Evolutionary conservation across 2,329 filamentous ascomycete genomes (phyloP).

Genomic region (Epichloe brachyelytri): DNA sequence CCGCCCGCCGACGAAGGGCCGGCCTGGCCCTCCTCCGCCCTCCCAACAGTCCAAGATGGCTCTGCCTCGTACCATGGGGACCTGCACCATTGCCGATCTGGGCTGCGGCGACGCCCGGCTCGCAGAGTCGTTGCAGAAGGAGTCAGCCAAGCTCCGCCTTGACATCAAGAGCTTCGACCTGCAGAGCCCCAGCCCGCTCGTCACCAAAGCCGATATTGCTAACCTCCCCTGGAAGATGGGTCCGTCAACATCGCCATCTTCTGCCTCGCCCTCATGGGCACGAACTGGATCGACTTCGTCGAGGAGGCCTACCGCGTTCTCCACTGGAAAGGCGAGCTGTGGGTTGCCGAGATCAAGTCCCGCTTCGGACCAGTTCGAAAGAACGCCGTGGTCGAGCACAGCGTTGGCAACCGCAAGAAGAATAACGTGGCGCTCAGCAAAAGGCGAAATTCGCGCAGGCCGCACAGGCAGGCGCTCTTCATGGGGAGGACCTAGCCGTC

Average conservation of each 20-base stretch:
- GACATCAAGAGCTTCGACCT: slow-evolving; percentile 79
- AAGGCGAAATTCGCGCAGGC: slow-evolving; percentile 29
- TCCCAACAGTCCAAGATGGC: slow-evolving; percentile 25
- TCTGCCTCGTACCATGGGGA: slow-evolving; percentile 59
- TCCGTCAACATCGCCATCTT: slow-evolving; percentile 82
- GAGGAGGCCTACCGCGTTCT: slow-evolving; percentile 91
- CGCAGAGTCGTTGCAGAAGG: slow-evolving; percentile 51
- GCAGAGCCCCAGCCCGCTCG: slow-evolving; percentile 59
- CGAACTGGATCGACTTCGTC: slow-evolving; percentile 93
- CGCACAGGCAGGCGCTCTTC: slow-evolving; percentile 34
- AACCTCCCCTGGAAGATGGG: slow-evolving; percentile 59
- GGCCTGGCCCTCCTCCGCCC: slow-evolving; percentile 14
- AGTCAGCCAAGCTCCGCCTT: slow-evolving; percentile 54
- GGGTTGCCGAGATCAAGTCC: slow-evolving; percentile 94
- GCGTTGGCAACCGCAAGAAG: slow-evolving; percentile 57
- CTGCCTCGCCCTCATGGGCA: slow-evolving; percentile 95
- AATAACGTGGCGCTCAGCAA: slow-evolving; percentile 24
- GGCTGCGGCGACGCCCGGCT: slow-evolving; percentile 88
- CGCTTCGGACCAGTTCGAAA: slow-evolving; percentile 48
- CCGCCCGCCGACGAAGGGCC: slow-evolving; percentile 18
- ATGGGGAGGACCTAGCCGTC: slow-evolving; percentile 48
- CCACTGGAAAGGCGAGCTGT: slow-evolving; percentile 88
- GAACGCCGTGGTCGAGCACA: slow-evolving; percentile 45
- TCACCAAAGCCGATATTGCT: slow-evolving; percentile 83
- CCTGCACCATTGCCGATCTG: slow-evolving; percentile 74